Evolutionary conservation across 768 basidiomycete species (phyloP).

Genomic region (Exidia glandulosa): DNA sequence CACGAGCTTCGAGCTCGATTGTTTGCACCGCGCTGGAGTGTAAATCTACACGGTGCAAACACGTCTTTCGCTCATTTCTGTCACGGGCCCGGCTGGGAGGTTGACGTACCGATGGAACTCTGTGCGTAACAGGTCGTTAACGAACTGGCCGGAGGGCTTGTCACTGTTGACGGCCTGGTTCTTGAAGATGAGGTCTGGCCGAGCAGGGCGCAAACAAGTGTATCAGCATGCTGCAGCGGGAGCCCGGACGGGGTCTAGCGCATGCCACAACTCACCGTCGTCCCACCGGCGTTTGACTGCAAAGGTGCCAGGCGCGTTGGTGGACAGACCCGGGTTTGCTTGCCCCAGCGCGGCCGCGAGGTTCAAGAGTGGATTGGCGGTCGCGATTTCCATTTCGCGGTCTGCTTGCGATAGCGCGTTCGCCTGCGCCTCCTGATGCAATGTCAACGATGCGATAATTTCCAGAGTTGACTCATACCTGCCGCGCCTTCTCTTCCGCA

Average conservation of each 20-base stretch:
- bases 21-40: no score
- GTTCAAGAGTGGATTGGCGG: slow-evolving; percentile 79
- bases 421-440: slow-evolving; percentile 48
- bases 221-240: background rate
- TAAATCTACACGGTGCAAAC: no score
- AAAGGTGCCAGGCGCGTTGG: slow-evolving; percentile 59
- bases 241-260: slow-evolving; percentile 6
- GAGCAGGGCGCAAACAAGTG: slow-evolving; percentile 7
- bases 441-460: background rate
- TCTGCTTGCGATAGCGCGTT: slow-evolving; percentile 33
- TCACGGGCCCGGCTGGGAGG: background rate
- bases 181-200: slow-evolving; percentile 97
- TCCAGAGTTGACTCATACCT: slow-evolving; percentile 15
- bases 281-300: slow-evolving; percentile 93
- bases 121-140: slow-evolving; percentile 89
- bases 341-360: slow-evolving; percentile 78
- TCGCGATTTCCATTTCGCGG: slow-evolving; percentile 76
- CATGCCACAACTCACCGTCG: slow-evolving; percentile 47
- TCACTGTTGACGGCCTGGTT: slow-evolving; percentile 81
- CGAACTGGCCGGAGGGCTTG: slow-evolving; percentile 64
- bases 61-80: no score
- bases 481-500: slow-evolving; percentile 79
- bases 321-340: background rate
- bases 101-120: slow-evolving; percentile 79
- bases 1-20: no score